Base-by-base conservation (phyloP, 208 protist genomes). In the Trypanosoma melophagium region DNA sequence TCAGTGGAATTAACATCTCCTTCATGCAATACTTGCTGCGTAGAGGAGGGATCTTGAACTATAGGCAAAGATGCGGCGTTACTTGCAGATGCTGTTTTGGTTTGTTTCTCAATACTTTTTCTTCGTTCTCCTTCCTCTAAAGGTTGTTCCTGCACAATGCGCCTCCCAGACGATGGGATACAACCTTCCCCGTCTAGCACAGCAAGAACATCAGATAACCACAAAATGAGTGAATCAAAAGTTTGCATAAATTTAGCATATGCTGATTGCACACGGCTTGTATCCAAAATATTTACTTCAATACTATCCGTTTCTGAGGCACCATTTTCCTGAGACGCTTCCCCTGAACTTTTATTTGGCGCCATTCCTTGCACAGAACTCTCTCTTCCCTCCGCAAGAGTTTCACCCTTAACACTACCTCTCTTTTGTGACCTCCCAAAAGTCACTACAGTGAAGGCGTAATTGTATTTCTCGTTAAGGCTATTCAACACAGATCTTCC, bases 171-270 rank as follows among this genome's bases (percentile, higher is more conserved):
- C 49, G 73, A 77, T 1, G 89, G 89, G 1, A 90, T 76, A 19
- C 88, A 77, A 24, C 81, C 83, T 8, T 74, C 71, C 0, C 82
- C 74, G 44, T 74, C 70, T 17, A 88, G 57, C 12, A 93, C 66
- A 45, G 57, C 69, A 25, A 79, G 42, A 44, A 87, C 62, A 21
- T 61, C 79, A 19, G 63, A 71, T 22, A 79, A 54, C 87, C 90
- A 95, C 45, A 66, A 58, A 16, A 85, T 25, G 28, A 87, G 40
- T 13, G 67, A 57, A 54, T 77, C 62, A 66, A 81, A 80, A n/a
- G 75, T 71, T 41, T 87, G 80, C 24, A 93, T 77, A 60, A 95
- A 89, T 28, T 72, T 81, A 19, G 68, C 64, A 56, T 88, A 95
- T 24, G 24, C 21, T 42, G 22, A 17, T 55, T 35, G 45, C 35